phyloP scores from a whole-genome alignment of 495 filamentous ascomycete species.

The Hypoxylon cercidicola region DNA sequence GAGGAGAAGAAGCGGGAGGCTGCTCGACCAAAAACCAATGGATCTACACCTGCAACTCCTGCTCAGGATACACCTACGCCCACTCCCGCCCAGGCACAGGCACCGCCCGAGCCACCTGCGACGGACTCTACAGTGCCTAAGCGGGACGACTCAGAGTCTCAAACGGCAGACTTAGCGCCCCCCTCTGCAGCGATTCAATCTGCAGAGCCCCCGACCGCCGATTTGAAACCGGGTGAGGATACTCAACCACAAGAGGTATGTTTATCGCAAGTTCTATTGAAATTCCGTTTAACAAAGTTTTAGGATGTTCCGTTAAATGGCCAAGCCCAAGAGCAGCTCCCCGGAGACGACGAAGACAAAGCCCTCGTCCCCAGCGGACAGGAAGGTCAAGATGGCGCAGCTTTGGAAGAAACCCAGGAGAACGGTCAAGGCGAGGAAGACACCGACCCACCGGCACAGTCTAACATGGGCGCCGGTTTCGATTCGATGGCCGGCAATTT shows the following conservation, averaged over 20 bases:
- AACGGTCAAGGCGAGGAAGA: slow-evolving; percentile 47
- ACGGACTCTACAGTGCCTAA: slow-evolving; percentile 23
- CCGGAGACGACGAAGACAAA: slow-evolving; percentile 32
- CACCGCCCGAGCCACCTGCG: slow-evolving; percentile 31
- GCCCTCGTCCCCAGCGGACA: slow-evolving; percentile 35
- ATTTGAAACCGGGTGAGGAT: slow-evolving; percentile 15
- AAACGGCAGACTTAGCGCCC: slow-evolving; percentile 13
- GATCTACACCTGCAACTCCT: slow-evolving; percentile 57
- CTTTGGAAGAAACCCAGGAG: slow-evolving; percentile 43
- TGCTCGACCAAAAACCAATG: slow-evolving; percentile 64
- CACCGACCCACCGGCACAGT: slow-evolving; percentile 47
- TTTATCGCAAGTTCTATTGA: neutral
- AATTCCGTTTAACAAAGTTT: slow-evolving; percentile 11
- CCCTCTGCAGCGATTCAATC: slow-evolving; percentile 16
- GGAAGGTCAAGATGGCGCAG: slow-evolving; percentile 41
- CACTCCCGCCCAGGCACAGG: slow-evolving; percentile 40
- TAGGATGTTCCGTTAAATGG: slow-evolving; percentile 21
- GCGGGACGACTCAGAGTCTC: slow-evolving; percentile 16
- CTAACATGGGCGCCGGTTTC: slow-evolving; percentile 55
- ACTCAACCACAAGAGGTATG: slow-evolving; percentile 31
- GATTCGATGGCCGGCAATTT: slow-evolving; percentile 65
- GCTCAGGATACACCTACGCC: slow-evolving; percentile 47
- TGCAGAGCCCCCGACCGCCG: slow-evolving; percentile 22
- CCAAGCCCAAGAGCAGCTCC: slow-evolving; percentile 38
- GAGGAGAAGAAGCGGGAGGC: slow-evolving; percentile 84